Conservation (phyloP, 2,329 filamentous ascomycete genomes). For the Xylogone sp. region DNA sequence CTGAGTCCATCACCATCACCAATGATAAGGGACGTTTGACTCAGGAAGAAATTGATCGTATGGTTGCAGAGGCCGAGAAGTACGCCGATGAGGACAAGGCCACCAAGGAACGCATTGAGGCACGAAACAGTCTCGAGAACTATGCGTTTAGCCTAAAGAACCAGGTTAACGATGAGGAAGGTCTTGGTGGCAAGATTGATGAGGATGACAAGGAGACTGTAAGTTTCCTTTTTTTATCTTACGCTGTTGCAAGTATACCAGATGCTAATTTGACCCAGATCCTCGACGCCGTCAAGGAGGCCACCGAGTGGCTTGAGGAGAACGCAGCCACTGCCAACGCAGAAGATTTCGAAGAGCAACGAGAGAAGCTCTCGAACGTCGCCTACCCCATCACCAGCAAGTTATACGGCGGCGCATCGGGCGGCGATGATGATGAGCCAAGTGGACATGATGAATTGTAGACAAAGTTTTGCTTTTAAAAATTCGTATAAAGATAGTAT, state of each 20-base stretch:
- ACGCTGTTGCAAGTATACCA: neutral
- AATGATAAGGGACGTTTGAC: slow-evolving; percentile 99
- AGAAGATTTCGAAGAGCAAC: slow-evolving; percentile 99
- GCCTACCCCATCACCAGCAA: slow-evolving; percentile 99
- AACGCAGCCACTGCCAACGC: slow-evolving; percentile 79
- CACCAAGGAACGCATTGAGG: slow-evolving; percentile 93
- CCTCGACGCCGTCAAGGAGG: slow-evolving; percentile 94
- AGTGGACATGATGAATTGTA: slow-evolving; percentile 75
- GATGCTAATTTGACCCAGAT: slow-evolving; percentile 49
- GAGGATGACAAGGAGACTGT: slow-evolving; percentile 97
- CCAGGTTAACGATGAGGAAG: slow-evolving; percentile 95
- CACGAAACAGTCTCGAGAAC: slow-evolving; percentile 96
- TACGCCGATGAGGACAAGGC: slow-evolving; percentile 99
- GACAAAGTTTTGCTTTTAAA: slow-evolving; percentile 23
- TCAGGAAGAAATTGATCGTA: slow-evolving; percentile 96
- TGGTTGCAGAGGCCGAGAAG: slow-evolving; percentile 97
- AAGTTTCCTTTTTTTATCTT: slow-evolving; percentile 35
- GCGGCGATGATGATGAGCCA: slow-evolving; percentile 69
- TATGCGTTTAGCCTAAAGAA: slow-evolving; percentile 99
- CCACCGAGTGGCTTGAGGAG: slow-evolving; percentile 94
- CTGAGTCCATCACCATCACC: slow-evolving; percentile 96
- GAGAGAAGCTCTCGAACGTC: slow-evolving; percentile 96
- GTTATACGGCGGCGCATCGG: slow-evolving; percentile 70
- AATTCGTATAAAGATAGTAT: neutral
- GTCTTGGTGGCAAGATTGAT: slow-evolving; percentile 96